phyloP scores from a whole-genome alignment of 441 rosid species.

The Adansonia gregorii region DNA sequence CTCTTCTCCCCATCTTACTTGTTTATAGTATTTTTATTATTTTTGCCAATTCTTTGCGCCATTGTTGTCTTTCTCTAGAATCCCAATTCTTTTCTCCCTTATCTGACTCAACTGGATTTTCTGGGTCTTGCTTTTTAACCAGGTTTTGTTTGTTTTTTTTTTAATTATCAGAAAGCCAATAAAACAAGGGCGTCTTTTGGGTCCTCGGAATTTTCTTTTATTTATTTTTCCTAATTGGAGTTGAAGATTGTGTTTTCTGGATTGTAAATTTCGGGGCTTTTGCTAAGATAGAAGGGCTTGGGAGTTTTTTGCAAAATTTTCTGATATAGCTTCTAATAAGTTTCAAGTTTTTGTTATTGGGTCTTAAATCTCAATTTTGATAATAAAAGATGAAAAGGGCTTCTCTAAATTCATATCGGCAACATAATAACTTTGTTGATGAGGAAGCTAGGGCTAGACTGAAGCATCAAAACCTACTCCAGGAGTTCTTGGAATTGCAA shows the following conservation, averaged over 20 bases:
- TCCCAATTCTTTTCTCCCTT: conserved; percentile 13
- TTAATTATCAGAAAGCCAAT: neutral
- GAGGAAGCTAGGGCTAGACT: conserved; percentile 36
- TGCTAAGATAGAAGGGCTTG: neutral
- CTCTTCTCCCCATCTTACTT: neutral
- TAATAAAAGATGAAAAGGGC: conserved; percentile 40
- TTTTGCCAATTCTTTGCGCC: neutral
- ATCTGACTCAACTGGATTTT: conserved; percentile 24
- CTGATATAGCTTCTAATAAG: neutral
- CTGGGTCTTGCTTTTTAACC: neutral
- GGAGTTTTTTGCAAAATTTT: neutral
- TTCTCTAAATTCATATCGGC: conserved; percentile 23
- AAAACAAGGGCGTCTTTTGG: conserved; percentile 11
- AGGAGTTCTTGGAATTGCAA: conserved; percentile 48
- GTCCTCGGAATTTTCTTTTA: conserved; percentile 3
- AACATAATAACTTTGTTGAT: conserved; percentile 27
- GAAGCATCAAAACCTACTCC: conserved; percentile 42
- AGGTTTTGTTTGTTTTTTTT: neutral
- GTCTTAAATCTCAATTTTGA: conserved; percentile 24
- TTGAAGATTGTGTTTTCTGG: conserved; percentile 5
- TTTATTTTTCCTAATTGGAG: neutral
- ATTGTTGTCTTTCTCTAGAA: neutral
- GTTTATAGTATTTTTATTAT: conserved; percentile 9
- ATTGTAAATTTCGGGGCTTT: neutral
- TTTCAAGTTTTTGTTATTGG: conserved; percentile 11